Evolutionary conservation across 352 stramenopile genomes (phyloP), one percentile per base, ranked within the genome.

Genomic region (Phytophthora tubulina): DNA sequence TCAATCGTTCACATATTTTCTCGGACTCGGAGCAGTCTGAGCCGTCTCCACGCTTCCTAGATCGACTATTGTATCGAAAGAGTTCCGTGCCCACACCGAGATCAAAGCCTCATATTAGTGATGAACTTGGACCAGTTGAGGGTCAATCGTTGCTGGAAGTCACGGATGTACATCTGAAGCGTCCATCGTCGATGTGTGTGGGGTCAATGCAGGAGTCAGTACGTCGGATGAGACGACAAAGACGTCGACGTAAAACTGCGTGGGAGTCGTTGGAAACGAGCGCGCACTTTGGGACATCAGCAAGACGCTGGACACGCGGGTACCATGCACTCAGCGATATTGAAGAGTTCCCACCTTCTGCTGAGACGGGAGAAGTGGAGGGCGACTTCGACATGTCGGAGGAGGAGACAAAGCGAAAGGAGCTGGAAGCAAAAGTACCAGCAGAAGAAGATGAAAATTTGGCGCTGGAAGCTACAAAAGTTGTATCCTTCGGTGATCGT

Each of bases 261-360:
- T 95, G 84, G 88, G 75, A 91, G n/a, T 80, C 79, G 4, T 62
- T 91, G 0, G 78, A 89, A 64, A 63, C 77, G 13, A 95, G 78
- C 27, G 75, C 83, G 2, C 75, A 90, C n/a, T 88, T 87, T 57
- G 84, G 83, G 2, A 64, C 76, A 6, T 85, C 79, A 3, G 85
- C 85, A 31, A 77, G 75, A 33, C 81, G 86, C 7, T 95, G 88
- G 88, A 93, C 86, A 2, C 83, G 86, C 6, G 79, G 76, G 5
- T 95, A 91, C 54, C 81, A 88, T 31, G 49, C 85, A 33, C 71
- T 93, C 10, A 90, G 82, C 11, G 79, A 74, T 6, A 92, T 93
- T 36, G 77, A 80, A 7, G 87, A 94, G 48, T 80, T 88, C 8
- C 46, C 67, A 3, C 72, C 73, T 51, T 45, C 52, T 30, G 35